Percentiles rank a stretch among this genome's conserved stretches.
Conservation (phyloP, 1,284 basidiomycete species). For the Coriolopsis trogii region DNA sequence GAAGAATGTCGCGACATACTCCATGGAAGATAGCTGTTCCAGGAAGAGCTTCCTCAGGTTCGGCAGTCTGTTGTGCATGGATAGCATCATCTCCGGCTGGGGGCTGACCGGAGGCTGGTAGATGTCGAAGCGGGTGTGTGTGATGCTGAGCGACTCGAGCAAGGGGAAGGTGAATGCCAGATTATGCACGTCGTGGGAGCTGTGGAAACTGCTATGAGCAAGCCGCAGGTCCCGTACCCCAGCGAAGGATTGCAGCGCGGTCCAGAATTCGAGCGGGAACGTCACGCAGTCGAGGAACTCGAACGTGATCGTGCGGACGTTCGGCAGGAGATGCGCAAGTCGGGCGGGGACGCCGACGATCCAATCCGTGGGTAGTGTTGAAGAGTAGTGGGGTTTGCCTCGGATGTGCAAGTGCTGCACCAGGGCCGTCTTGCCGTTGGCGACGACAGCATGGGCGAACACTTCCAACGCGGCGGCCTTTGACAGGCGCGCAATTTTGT, state of each 20-base stretch:
- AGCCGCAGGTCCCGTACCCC: neutral
- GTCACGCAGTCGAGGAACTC: neutral
- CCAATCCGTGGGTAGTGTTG: neutral
- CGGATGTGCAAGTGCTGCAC: constrained; percentile 1
- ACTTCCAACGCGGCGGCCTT: neutral
- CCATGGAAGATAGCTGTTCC: neutral
- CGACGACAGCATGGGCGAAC: constrained; percentile 1
- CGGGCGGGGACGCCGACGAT: neutral
- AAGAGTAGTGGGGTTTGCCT: constrained; percentile 6
- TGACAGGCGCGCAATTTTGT: constrained; percentile 1
- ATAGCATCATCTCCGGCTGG: too few relatives aligned
- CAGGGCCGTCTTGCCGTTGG: neutral
- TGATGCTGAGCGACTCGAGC: neutral
- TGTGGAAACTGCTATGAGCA: neutral
- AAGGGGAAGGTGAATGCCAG: constrained; percentile 4
- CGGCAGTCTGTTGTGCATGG: neutral
- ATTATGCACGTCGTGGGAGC: neutral
- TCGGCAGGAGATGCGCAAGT: neutral
- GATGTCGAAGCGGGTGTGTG: constrained; percentile 3
- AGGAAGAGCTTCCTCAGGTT: constrained; percentile 2
- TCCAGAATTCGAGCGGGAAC: neutral
- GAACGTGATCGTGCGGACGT: constrained; percentile 5
- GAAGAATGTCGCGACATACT: neutral
- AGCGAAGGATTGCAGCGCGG: neutral
- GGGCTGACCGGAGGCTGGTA: neutral